These are phyloP conservation scores for Alternaria novae-zelandiae DNA, from an alignment of 2,329 filamentous ascomycete species.

Conservation along the genomic window DNA sequence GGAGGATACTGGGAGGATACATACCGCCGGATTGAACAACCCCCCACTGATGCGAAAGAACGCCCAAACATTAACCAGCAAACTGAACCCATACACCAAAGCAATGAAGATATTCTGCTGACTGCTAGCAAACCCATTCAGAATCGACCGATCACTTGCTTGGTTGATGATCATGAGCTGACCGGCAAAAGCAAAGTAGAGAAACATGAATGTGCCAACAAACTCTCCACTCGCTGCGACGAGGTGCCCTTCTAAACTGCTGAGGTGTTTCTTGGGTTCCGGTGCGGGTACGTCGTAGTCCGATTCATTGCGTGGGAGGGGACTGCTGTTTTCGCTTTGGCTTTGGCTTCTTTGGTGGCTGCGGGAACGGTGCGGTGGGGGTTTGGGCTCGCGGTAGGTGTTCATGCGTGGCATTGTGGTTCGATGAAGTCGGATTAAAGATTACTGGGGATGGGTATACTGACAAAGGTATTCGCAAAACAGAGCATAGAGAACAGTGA, in stretches of 20 bases:
- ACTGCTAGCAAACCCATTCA: constrained; percentile 24
- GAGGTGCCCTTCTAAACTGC: constrained; percentile 23
- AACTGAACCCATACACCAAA: constrained; percentile 37
- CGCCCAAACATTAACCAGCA: constrained; percentile 41
- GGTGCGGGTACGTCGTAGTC: constrained; percentile 3
- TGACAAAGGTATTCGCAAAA: not conserved
- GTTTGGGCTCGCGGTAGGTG: constrained; percentile 15
- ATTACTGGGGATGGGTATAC: not conserved
- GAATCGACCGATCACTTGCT: constrained; percentile 17
- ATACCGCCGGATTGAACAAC: constrained; percentile 28
- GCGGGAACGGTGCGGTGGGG: constrained; percentile 5
- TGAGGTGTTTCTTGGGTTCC: constrained; percentile 10
- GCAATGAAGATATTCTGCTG: constrained; percentile 35
- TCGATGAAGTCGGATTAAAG: too few species aligned
- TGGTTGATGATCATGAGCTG: constrained; percentile 33
- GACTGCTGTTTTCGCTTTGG: not conserved
- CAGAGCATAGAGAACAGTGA: not conserved
- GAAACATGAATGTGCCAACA: constrained; percentile 41
- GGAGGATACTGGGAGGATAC: not conserved
- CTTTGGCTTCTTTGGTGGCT: not conserved
- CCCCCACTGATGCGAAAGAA: constrained; percentile 40
- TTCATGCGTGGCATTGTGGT: constrained; percentile 9
- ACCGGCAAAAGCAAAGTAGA: constrained; percentile 40
- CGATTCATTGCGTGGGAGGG: not conserved
- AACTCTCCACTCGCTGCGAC: constrained; percentile 39